Base-by-base conservation (phyloP, 1,139 yeast genomes). In the Protomyces gravidus region DNA sequence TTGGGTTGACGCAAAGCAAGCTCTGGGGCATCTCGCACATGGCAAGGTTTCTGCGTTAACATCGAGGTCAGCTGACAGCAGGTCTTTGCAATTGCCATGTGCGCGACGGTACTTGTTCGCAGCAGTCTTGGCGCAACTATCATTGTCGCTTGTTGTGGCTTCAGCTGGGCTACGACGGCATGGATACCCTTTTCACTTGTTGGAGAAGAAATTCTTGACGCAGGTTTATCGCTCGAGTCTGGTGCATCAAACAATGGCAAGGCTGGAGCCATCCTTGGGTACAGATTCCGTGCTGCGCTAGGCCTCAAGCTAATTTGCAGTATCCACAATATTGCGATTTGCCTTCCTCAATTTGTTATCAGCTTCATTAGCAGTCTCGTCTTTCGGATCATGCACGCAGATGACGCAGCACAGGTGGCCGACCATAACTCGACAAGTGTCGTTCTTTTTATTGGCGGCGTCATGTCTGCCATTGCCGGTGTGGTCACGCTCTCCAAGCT, bases 101-200 rank as follows among this genome's bases (percentile, higher is more conserved):
- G 72, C 48, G 40, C 65, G 15, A 68, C 75, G 2, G 66, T 69
- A 2, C 69, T 68, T 50, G 72, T 71, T 3, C 33, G 59, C 1
- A 65, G 69, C 2, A 69, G 70, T 15, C 27, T 40, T 1, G 67
- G 65, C 7, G 76, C 75, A 0, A 69, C 74, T 2, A 50, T 63
- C 3, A 62, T 73, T 1, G 73, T 74, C 3, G 74, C 68, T 1
- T 46, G 69, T 7, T 69, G 73, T 52, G 78, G 78, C 11, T 66
- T 73, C 55, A 65, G 76, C 1, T 75, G 78, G 77, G 76, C 77
- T 0, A 64, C 73, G 28, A 70, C 75, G 1, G 67, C 74, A 2
- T 75, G 78, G 78, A 76, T 75, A 0, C 77, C 78, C 13, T 75
- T 70, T 63, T 69, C 76, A 1, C 63, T 75, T 15, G 67, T 75